These are phyloP conservation scores for Aspergillus proliferans DNA, from an alignment of 2,329 filamentous ascomycete species.

Conservation along the genomic window DNA sequence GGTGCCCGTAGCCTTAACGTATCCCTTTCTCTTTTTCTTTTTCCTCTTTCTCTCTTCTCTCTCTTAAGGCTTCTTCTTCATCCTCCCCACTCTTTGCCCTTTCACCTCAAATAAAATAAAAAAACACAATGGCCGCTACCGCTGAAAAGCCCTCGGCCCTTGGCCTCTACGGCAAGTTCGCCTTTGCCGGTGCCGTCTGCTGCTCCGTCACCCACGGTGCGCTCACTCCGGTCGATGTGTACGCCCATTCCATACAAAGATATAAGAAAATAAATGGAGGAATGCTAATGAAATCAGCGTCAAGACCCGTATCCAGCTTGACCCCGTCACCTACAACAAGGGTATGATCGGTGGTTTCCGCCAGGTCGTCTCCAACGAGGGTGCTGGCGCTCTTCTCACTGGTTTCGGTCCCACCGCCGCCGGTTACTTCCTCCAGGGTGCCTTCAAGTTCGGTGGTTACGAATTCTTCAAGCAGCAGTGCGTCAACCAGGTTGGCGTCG, in stretches of 20 bases:
- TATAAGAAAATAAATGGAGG: background rate
- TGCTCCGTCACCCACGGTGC: conserved; percentile 96
- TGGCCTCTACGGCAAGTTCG: conserved; percentile 87
- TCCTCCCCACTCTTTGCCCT: conserved; percentile 6
- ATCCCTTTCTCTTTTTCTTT: conserved; percentile 4
- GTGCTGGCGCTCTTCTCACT: conserved; percentile 77
- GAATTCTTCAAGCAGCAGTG: conserved; percentile 94
- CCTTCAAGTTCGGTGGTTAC: conserved; percentile 91
- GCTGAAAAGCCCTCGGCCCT: conserved; percentile 44
- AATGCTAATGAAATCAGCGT: conserved; percentile 54
- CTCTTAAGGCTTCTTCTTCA: conserved; percentile 9
- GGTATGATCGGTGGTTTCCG: conserved; percentile 81
- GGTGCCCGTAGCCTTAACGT: background rate
- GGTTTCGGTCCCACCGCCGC: conserved; percentile 79
- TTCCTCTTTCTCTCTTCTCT: conserved; percentile 6
- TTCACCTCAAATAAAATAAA: conserved; percentile 6
- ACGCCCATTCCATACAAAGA: conserved; percentile 43
- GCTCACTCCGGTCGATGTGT: conserved; percentile 99
- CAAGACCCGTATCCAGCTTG: conserved; percentile 93
- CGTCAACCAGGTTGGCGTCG: conserved; percentile 73
- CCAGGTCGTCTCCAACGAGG: conserved; percentile 77
- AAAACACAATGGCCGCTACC: conserved; percentile 35
- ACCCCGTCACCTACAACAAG: conserved; percentile 80
- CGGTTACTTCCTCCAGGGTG: conserved; percentile 90
- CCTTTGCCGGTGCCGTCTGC: conserved; percentile 95